Evolutionary conservation across 2,329 filamentous ascomycete genomes (phyloP).

Genomic region (Trichoderma cornu-damae): DNA sequence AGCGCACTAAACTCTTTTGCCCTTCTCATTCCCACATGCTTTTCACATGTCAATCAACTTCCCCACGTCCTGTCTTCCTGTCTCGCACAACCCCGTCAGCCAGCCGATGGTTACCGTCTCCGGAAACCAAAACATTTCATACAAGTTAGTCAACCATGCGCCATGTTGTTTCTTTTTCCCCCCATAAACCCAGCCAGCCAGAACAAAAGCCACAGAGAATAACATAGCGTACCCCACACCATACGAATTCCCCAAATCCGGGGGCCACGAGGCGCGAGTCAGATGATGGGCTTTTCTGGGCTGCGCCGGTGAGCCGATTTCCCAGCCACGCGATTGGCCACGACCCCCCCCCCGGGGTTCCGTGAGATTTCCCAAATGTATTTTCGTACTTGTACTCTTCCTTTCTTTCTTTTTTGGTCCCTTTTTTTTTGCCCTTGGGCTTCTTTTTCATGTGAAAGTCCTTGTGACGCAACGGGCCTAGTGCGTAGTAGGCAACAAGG

Average conservation of each 20-base stretch:
- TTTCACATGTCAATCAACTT: constrained; percentile 15
- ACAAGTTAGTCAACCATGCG: no score
- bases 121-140: neutral
- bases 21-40: constrained; percentile 6
- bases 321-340: neutral
- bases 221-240: constrained; percentile 1
- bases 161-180: neutral
- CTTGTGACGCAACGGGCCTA: no score
- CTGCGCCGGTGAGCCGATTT: constrained; percentile 1
- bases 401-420: neutral
- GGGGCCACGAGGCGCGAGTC: constrained; percentile 13
- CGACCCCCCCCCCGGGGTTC: neutral
- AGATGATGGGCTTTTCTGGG: constrained; percentile 8
- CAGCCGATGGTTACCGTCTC: neutral
- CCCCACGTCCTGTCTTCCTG: no score
- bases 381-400: neutral
- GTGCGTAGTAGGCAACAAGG: no score
- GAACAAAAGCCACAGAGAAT: neutral
- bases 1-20: neutral
- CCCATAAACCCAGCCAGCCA: neutral
- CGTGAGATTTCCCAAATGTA: neutral
- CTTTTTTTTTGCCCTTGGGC: neutral
- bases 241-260: constrained; percentile 5
- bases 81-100: no score
- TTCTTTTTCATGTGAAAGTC: constrained; percentile 9